A percentile compares a stretch with the other conserved stretches of the same genome.
These are phyloP conservation scores for Buddleja alternifolia DNA, from an alignment of 257 asterid species.

Conservation along the genomic window DNA sequence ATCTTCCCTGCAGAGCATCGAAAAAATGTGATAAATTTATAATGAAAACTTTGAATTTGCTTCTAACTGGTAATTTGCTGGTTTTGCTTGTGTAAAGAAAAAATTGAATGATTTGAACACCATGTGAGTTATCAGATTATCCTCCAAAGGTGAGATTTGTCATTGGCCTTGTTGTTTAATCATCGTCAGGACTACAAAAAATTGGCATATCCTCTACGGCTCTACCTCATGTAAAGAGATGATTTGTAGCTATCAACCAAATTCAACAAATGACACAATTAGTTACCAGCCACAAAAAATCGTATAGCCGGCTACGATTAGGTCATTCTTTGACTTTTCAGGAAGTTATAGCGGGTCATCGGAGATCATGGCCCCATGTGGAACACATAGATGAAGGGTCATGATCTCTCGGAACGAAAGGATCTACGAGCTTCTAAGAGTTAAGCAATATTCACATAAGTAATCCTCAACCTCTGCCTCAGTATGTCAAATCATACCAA, in stretches of 20 bases:
- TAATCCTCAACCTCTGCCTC: background rate
- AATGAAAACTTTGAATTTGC: background rate
- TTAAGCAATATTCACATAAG: background rate
- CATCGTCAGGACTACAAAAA: background rate
- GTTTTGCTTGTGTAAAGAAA: background rate
- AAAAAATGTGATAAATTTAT: background rate
- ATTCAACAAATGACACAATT: background rate
- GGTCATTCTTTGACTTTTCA: too few species aligned
- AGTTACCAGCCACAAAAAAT: background rate
- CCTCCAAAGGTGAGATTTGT: too few species aligned
- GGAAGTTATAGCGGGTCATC: too few species aligned
- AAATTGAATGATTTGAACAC: background rate
- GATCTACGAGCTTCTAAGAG: too few species aligned
- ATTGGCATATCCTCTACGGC: too few species aligned
- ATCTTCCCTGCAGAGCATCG: slow-evolving; percentile 55
- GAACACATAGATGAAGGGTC: too few species aligned
- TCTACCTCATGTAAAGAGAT: background rate
- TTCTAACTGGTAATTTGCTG: background rate
- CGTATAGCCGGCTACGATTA: background rate
- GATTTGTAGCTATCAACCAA: too few species aligned
- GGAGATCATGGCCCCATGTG: too few species aligned
- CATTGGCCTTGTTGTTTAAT: background rate
- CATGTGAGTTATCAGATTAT: too few species aligned
- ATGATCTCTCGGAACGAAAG: too few species aligned
- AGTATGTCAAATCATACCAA: background rate